Percentiles rank a stretch among this genome's conserved stretches.
phyloP scores from a whole-genome alignment of 2,329 filamentous ascomycete species.

The Mycosphaerella sp. region DNA sequence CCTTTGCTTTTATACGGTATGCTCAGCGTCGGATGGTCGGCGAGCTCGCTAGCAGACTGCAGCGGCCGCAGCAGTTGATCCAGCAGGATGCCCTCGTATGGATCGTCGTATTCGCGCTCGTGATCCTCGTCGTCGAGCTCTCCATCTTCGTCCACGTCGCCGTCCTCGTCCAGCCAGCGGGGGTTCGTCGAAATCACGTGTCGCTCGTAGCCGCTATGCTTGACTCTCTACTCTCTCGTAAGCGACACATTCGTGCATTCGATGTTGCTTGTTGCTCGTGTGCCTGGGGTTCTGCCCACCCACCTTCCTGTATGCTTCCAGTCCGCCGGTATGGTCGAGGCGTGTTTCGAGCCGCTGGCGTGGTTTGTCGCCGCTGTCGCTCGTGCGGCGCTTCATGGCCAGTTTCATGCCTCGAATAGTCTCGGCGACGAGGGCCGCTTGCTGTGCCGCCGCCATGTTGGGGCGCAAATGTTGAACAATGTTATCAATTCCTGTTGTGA shows the following conservation, averaged over 20 bases:
- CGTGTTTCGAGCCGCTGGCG: conserved; percentile 49
- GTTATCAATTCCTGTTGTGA: not conserved
- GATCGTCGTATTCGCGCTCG: conserved; percentile 61
- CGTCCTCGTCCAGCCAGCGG: conserved; percentile 67
- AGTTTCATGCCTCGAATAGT: conserved; percentile 64
- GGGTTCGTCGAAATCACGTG: conserved; percentile 70
- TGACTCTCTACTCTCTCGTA: conserved; percentile 52
- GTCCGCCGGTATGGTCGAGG: conserved; percentile 59
- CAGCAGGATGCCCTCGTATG: conserved; percentile 54
- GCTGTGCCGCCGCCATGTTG: conserved; percentile 41
- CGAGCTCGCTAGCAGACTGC: conserved; percentile 66
- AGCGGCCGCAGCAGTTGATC: conserved; percentile 61
- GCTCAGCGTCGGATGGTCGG: conserved; percentile 67
- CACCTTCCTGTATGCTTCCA: conserved; percentile 59
- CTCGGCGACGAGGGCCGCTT: conserved; percentile 56
- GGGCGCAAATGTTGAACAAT: not conserved
- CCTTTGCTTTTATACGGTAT: conserved; percentile 68
- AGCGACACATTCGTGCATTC: not conserved
- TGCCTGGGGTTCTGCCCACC: conserved; percentile 21
- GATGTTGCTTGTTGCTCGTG: too few relatives aligned
- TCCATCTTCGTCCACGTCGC: conserved; percentile 49
- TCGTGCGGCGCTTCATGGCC: conserved; percentile 56
- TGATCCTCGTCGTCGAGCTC: conserved; percentile 57
- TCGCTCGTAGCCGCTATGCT: conserved; percentile 67
- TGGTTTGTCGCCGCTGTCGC: conserved; percentile 63